phyloP scores from a whole-genome alignment of 108 stramenopile genomes.

The Ochromonas danica region DNA sequence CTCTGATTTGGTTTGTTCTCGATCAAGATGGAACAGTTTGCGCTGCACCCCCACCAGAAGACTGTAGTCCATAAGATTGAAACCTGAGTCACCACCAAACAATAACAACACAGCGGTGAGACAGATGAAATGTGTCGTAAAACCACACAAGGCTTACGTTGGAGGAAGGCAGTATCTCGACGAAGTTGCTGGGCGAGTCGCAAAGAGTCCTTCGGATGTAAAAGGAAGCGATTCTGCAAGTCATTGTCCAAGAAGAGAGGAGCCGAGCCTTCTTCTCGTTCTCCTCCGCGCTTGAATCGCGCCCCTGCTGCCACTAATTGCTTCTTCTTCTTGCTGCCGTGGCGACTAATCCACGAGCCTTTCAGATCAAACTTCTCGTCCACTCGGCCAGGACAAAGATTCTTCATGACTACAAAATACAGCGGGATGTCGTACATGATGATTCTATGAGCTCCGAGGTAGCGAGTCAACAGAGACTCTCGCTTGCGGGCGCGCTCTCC shows the following conservation, averaged over 20 bases:
- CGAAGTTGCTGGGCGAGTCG: not conserved
- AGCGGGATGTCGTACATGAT: constrained; percentile 19
- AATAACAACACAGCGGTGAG: not conserved
- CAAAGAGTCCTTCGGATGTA: not conserved
- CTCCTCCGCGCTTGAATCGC: not conserved
- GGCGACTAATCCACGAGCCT: constrained; percentile 36
- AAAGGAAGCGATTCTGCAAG: not conserved
- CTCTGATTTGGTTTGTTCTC: not conserved
- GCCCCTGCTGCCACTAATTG: not conserved
- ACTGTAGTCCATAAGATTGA: not conserved
- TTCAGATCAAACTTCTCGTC: constrained; percentile 31
- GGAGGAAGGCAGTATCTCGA: constrained; percentile 3
- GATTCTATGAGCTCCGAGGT: constrained; percentile 26
- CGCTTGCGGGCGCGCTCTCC: not conserved
- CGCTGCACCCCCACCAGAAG: not conserved
- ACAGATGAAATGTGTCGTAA: too few relatives aligned
- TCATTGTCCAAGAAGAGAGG: constrained; percentile 32
- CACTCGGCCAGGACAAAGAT: not conserved
- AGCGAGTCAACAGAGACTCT: constrained; percentile 4
- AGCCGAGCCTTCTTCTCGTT: not conserved
- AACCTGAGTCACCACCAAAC: not conserved
- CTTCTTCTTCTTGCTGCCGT: constrained; percentile 7
- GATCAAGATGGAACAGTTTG: not conserved
- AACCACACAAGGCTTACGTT: too few relatives aligned
- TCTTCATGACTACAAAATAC: constrained; percentile 37